phyloP scores from a whole-genome alignment of 225 moss, liverwort and hornwort genomes.

The Asterella californica region DNA sequence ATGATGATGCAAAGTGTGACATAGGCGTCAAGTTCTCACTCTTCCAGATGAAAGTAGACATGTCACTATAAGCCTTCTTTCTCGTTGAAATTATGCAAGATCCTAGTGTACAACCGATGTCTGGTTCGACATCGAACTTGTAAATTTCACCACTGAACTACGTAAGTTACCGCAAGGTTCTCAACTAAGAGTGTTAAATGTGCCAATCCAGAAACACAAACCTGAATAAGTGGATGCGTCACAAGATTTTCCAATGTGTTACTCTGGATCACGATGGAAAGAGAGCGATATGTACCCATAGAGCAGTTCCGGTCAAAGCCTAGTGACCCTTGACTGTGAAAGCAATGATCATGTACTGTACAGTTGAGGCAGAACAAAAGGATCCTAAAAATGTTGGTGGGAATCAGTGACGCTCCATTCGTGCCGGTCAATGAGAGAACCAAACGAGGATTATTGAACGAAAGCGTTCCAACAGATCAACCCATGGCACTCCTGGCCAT shows the following conservation, averaged over 20 bases:
- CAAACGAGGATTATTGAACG: not conserved
- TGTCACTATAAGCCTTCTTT: not conserved
- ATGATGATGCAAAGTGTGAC: not conserved
- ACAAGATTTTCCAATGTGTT: not conserved
- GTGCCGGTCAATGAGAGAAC: too few species aligned
- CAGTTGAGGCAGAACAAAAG: not conserved
- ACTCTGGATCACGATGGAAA: not conserved
- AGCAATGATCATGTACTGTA: conserved; percentile 6
- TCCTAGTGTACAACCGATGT: conserved; percentile 15
- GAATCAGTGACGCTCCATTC: not conserved
- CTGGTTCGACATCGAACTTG: not conserved
- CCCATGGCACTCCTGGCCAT: conserved; percentile 65
- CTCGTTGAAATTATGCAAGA: not conserved
- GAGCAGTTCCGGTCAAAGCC: not conserved
- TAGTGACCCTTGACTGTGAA: not conserved
- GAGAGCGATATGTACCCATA: not conserved
- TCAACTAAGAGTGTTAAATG: not conserved
- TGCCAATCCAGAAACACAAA: not conserved
- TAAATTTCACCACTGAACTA: not conserved
- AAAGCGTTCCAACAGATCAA: conserved; percentile 14
- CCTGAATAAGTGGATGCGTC: not conserved
- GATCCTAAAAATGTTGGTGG: not conserved
- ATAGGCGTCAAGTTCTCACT: not conserved
- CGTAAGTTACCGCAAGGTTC: not conserved
- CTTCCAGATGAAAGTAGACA: not conserved